Evolutionary conservation across 768 basidiomycete genomes (phyloP), one percentile per base, ranked within the genome.

Genomic region (Kwoniella sp.): DNA sequence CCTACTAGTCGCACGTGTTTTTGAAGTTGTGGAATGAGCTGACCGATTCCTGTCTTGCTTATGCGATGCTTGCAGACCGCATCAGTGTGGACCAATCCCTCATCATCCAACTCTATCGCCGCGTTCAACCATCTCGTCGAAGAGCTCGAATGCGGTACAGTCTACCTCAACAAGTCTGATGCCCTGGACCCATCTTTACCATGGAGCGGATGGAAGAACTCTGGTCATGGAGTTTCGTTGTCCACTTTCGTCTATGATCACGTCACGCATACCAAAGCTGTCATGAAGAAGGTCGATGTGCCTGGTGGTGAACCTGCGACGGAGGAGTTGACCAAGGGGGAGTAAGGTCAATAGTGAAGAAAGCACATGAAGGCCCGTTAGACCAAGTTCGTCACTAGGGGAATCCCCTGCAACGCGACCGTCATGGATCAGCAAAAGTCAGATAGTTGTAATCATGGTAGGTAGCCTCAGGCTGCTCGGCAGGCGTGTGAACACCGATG

Each of bases 171-270:
- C 80, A 83, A 92, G 85, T 89, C 70, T 60, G 95, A 99, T 80
- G 88, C 83, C 73, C 84, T 96, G 24, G 96, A 99, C 74, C 95
- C 96, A 1, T 92, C 93, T 4, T 82, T 98, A 1, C 85, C 90
- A 0, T 99, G 96, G 96, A 90, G 88, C 2, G 96, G 95, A 1
- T 88, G 91, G 51, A 98, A 97, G 83, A 82, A 96, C 72, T 92
- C 90, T 58, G 96, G 96, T 25, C 83, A 93, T 27, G 96, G 95
- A 1, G 83, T 97, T 64, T 93, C 91, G 72, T 81, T 98, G 70
- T 92, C 90, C 77, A 88, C 88, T 74, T 92, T 72, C 55, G 77
- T 78, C 1, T 81, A 77, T 57, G 78, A 79, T 52, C 75, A 78
- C 44, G 63, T 81, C 30, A 78, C 77, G 12, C 64, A 77, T 52